Conservation (phyloP, 495 filamentous ascomycete genomes). For the Podospora appendiculata region DNA sequence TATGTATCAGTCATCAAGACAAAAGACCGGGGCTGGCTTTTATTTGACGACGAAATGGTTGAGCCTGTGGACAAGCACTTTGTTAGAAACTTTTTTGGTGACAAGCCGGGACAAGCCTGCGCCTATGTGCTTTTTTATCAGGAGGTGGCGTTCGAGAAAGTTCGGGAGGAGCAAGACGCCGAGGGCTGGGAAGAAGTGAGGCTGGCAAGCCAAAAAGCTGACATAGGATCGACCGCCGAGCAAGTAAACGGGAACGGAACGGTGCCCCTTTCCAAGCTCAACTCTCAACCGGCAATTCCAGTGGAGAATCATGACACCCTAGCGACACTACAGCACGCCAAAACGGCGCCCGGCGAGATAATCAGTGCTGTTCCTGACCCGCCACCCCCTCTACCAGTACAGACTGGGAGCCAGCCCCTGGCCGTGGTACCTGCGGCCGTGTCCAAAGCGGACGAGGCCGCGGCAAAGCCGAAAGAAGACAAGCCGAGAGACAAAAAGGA, state of each 20-base stretch:
- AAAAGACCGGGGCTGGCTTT: slow-evolving; percentile 85
- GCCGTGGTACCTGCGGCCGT: slow-evolving; percentile 17
- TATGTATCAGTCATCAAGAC: slow-evolving; percentile 98
- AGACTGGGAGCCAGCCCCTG: slow-evolving; percentile 10
- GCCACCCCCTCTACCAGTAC: slow-evolving; percentile 21
- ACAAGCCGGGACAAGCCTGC: slow-evolving; percentile 82
- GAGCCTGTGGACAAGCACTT: slow-evolving; percentile 96
- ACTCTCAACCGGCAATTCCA: slow-evolving; percentile 28
- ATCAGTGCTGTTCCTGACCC: slow-evolving; percentile 2
- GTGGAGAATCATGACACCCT: slow-evolving; percentile 47
- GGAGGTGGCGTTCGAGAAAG: slow-evolving; percentile 86
- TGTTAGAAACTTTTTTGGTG: slow-evolving; percentile 96
- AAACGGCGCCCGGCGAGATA: slow-evolving; percentile 48
- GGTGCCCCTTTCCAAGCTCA: slow-evolving; percentile 27
- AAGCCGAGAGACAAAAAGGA: slow-evolving; percentile 47
- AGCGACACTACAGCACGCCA: slow-evolving; percentile 48
- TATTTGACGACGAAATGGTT: slow-evolving; percentile 98
- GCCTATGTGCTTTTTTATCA: slow-evolving; percentile 98
- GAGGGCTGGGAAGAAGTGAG: slow-evolving; percentile 64
- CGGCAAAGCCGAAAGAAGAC: slow-evolving; percentile 42
- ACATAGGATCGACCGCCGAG: slow-evolving; percentile 36
- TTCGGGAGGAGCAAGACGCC: slow-evolving; percentile 72
- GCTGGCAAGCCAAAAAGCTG: slow-evolving; percentile 46
- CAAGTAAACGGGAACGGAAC: slow-evolving; percentile 30
- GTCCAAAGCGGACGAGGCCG: slow-evolving; percentile 19